A percentile compares a stretch with the other conserved stretches of the same genome.
These are phyloP conservation scores for Endocalyx cinctus DNA, from an alignment of 2,329 filamentous ascomycete species.

Conservation along the genomic window DNA sequence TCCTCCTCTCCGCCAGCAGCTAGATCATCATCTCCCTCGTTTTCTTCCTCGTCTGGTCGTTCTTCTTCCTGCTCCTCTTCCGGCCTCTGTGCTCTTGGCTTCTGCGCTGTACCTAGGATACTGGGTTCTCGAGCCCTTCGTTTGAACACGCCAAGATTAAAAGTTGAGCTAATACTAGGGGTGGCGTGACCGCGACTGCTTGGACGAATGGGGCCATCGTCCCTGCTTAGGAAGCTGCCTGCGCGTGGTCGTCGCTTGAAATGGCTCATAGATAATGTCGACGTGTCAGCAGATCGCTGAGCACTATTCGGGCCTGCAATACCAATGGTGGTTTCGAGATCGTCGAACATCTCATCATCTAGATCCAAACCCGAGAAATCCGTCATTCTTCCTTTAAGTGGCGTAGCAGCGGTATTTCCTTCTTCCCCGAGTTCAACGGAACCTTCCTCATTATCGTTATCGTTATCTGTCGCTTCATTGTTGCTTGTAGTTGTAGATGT, in stretches of 20 bases:
- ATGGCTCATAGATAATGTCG: constrained; percentile 24
- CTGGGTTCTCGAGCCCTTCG: constrained; percentile 56
- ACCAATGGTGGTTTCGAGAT: constrained; percentile 27
- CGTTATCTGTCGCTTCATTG: constrained; percentile 10
- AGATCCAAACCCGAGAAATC: constrained; percentile 28
- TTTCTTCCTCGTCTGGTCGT: constrained; percentile 38
- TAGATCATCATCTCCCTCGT: constrained; percentile 40
- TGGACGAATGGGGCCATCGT: constrained; percentile 28
- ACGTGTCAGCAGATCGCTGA: constrained; percentile 26
- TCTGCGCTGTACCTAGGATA: constrained; percentile 52
- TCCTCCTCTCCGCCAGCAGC: constrained; percentile 38
- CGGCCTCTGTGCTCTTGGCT: constrained; percentile 26
- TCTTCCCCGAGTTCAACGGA: constrained; percentile 19
- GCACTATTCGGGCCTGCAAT: constrained; percentile 23
- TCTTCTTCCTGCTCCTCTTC: constrained; percentile 24
- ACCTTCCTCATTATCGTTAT: constrained; percentile 7
- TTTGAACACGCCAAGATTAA: constrained; percentile 54
- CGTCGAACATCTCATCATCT: constrained; percentile 28
- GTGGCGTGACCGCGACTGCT: constrained; percentile 29
- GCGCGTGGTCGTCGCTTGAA: constrained; percentile 28
- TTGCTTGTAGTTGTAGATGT: constrained; percentile 27
- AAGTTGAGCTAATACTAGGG: constrained; percentile 29
- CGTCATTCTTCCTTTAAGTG: constrained; percentile 18
- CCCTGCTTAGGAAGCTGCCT: constrained; percentile 26
- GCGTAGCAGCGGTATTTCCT: constrained; percentile 21